Percentiles rank a stretch among this genome's conserved stretches.
Evolutionary conservation across 306 rosid genomes (phyloP).

Genomic region (Inga laurina): DNA sequence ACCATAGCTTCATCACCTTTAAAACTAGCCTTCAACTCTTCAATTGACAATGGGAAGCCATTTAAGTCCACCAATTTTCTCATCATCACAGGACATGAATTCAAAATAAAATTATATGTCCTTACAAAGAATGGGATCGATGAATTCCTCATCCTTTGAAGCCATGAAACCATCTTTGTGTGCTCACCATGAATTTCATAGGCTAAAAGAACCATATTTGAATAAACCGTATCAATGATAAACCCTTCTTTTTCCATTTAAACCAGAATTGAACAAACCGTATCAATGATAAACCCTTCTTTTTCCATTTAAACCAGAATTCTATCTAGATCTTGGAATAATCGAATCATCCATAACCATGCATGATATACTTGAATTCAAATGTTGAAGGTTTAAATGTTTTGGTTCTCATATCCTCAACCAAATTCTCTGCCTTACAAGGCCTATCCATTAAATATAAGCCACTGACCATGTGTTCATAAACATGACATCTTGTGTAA

Average conservation of each 20-base stretch:
- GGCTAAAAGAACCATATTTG: constrained; percentile 74
- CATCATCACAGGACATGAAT: constrained; percentile 56
- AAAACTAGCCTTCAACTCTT: constrained; percentile 44
- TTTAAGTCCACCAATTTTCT: constrained; percentile 43
- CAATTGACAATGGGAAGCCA: constrained; percentile 46
- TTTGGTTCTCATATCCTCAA: constrained; percentile 44
- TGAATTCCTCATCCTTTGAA: constrained; percentile 45
- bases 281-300: too few relatives aligned
- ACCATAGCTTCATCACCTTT: constrained; percentile 63
- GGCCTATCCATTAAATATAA: constrained; percentile 69
- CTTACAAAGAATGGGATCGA: constrained; percentile 58
- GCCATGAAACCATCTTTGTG: constrained; percentile 62
- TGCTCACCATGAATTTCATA: constrained; percentile 41
- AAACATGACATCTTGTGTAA: constrained; percentile 60
- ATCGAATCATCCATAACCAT: constrained; percentile 70
- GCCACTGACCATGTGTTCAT: constrained; percentile 63
- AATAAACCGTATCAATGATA: constrained; percentile 53
- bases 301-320: constrained; percentile 56
- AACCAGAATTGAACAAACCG: constrained; percentile 26
- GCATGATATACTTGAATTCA: constrained; percentile 58
- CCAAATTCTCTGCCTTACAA: constrained; percentile 59
- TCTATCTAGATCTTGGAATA: constrained; percentile 64
- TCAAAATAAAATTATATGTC: constrained; percentile 69
- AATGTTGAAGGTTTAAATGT: constrained; percentile 57
- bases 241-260: constrained; percentile 67